Evolutionary conservation across 768 basidiomycete genomes (phyloP).

Genomic region (Amyloporia xantha): DNA sequence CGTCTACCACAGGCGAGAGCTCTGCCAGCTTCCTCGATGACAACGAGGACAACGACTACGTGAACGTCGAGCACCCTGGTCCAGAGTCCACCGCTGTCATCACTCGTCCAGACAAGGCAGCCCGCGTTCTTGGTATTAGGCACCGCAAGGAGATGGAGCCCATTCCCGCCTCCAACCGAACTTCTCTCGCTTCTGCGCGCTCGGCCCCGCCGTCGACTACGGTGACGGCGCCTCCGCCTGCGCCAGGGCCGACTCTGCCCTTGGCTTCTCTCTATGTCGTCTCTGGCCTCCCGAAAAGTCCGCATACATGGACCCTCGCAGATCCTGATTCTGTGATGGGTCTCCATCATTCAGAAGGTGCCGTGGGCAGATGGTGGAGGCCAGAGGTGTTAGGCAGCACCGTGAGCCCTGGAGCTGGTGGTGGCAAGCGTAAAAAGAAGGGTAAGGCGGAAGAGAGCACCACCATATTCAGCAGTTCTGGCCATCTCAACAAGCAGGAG

Average conservation of each 20-base stretch:
- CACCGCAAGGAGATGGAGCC: conserved; percentile 81
- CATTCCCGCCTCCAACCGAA: conserved; percentile 70
- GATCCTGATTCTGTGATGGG: conserved; percentile 80
- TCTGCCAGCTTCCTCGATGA: conserved; percentile 9
- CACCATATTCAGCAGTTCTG: conserved; percentile 66
- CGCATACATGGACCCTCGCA: conserved; percentile 84
- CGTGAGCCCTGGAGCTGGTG: conserved; percentile 77
- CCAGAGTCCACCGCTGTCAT: conserved; percentile 27
- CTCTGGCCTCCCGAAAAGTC: conserved; percentile 83
- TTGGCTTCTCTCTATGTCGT: conserved; percentile 83
- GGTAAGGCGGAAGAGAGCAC: conserved; percentile 52
- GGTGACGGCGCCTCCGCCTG: conserved; percentile 43
- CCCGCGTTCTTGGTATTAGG: conserved; percentile 67
- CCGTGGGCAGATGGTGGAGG: conserved; percentile 85
- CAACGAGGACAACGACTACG: conserved; percentile 60
- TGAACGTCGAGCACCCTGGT: conserved; percentile 38
- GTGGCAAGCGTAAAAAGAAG: conserved; percentile 58
- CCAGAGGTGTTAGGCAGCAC: conserved; percentile 89
- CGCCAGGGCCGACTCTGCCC: conserved; percentile 65
- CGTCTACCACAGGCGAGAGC: conserved; percentile 4
- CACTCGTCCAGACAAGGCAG: conserved; percentile 63
- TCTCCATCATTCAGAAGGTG: conserved; percentile 76
- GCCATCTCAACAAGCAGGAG: conserved; percentile 78
- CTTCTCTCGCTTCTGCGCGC: conserved; percentile 72
- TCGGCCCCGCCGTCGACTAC: conserved; percentile 36